Base-by-base conservation (phyloP, 495 filamentous ascomycete species). In the Hyphodiscus hymeniophilus region DNA sequence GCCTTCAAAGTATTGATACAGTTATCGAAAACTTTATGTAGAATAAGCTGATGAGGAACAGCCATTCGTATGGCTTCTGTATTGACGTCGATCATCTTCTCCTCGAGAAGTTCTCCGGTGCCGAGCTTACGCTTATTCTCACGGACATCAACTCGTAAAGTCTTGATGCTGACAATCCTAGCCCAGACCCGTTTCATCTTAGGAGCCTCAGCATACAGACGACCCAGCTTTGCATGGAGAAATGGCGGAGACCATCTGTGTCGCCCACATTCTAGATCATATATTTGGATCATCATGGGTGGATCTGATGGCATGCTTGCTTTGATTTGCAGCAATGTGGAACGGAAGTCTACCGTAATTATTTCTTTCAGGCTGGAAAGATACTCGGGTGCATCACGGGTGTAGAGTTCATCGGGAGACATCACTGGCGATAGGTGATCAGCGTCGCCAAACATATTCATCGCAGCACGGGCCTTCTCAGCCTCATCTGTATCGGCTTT, bases 1-100 rank as follows among this genome's bases (percentile, higher is more conserved):
- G 92, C 84, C 58, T 99, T 99, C 41, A 82, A 69, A 1, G 84
- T 81, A 60, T 96, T 97, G 52, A 85, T 77, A 39, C 92, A 66
- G 57, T 97, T 99, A 63, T 99, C 92, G 11, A 92, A 83, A 46
- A 99, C 81, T 52, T 85, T 83, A 64, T 95, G 84, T 54, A 96
- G 74, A 2, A 95, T 79, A 62, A 97, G 76, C 55, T 95, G 88
- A 67, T 97, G 89, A n/a, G 92, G 92, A 35, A 97, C 87, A 2
- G 83, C 88, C 34, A 96, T 39, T 21, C 92, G 79, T 48, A 97
- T 87, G 24, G 88, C 89, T 55, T 96, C 91, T 1, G 82, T 75
- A 50, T 75, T 80, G 12, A 97, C 57, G 61, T 99, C 92, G 47
- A 96, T 77, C 34, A 89, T 86, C 47, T 77, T 85, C 45, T 97